Percentiles rank a stretch among this genome's conserved stretches.
phyloP scores from a whole-genome alignment of 306 rosid species.

The Fragaria vesca region DNA sequence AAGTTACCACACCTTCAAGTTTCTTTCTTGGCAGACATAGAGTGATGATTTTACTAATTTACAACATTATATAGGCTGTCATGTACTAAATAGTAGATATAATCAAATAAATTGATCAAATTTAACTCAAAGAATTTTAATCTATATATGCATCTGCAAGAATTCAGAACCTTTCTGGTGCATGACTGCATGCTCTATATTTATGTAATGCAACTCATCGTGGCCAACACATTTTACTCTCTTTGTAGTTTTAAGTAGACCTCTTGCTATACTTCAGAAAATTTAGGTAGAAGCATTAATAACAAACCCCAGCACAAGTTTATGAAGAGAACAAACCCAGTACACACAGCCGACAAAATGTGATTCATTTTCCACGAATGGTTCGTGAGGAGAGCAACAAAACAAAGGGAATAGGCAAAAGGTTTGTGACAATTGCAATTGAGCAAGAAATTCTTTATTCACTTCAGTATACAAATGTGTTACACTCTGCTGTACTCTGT shows the following conservation, averaged over 20 bases:
- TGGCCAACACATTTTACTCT: not conserved
- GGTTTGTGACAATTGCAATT: not conserved
- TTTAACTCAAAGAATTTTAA: not conserved
- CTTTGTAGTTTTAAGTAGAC: not conserved
- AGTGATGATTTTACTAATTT: slow-evolving; percentile 2
- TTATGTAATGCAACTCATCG: not conserved
- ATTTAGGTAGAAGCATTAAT: not conserved
- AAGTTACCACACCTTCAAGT: slow-evolving; percentile 10
- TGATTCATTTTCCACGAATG: not conserved
- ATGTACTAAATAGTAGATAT: not conserved
- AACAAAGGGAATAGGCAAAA: not conserved
- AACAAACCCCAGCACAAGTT: not conserved
- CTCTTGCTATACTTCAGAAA: not conserved
- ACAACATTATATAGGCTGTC: not conserved
- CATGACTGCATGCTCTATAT: not conserved
- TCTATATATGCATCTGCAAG: not conserved
- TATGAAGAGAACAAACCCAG: not conserved
- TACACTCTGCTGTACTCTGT: not conserved
- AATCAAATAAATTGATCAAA: not conserved
- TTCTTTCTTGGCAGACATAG: not conserved
- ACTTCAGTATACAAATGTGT: not conserved
- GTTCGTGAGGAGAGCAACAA: not conserved
- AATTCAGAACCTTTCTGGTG: not conserved
- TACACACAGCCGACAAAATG: not conserved
- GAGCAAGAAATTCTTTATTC: not conserved